Base-by-base conservation (phyloP, 164 flowering plant genomes). In the Umbilicus rupestris region DNA sequence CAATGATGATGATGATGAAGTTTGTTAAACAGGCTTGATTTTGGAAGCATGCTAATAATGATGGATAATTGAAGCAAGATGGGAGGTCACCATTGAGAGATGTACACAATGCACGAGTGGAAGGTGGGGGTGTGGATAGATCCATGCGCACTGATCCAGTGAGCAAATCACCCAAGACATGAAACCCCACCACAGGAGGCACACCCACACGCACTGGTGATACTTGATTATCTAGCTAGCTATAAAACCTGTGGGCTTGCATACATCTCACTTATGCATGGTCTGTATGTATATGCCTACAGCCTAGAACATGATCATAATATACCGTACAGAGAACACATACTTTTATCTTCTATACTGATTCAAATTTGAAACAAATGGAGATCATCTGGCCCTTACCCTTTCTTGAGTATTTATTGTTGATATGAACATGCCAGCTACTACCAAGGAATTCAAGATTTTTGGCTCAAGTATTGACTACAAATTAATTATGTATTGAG, bases 181-280 rank as follows among this genome's bases (percentile, higher is more conserved):
- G 19, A 28, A 55, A 55, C 60, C 60, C 58, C 60, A 55, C 60
- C 31, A 6, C 60, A 28, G 35, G 57, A 55, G 22, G 28, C 60
- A 55, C 60, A 28, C 60, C 60, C 60, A 55, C 60, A 55, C 60
- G 60, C 60, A 28, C 33, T 55, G 19, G 60, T 28, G 33, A 55
- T 14, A 9, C 1, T 9, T 41, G 44, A 41, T 55, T 24, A 14
- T n/a, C 22, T 5, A 47, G 52, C 52, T 47, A 47, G 52, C 52
- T 50, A 50, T 22, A 22, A 50, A 50, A 15, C 14, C 29, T 22
- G 12, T 50, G 57, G 57, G 29, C 28, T 6, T 22, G 9, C 22
- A 26, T 50, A 3, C n/a, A 1, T 7, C 28, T 11, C 4, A 14
- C 22, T 9, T 5, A 47, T 44, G 16, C 19, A 47, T 45, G 3